Evolutionary conservation across 495 filamentous ascomycete species (phyloP).

Genomic region (Penicillium goetzii): DNA sequence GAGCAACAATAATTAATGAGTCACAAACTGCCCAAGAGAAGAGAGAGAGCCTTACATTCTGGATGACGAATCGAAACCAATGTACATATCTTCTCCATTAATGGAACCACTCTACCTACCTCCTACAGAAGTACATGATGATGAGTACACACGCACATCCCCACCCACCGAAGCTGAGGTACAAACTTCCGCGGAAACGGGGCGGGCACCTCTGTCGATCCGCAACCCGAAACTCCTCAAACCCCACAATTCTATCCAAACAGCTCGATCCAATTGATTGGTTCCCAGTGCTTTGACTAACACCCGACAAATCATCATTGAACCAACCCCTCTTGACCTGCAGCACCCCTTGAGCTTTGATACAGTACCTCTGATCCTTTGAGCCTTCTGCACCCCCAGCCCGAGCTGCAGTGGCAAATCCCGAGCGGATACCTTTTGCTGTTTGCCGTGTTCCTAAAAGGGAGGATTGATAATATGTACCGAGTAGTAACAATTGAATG

Average conservation of each 20-base stretch:
- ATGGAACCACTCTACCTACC: background rate
- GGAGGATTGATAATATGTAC: background rate
- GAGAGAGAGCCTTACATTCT: background rate
- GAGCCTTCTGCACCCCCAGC: background rate
- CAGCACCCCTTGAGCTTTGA: background rate
- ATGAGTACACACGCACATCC: too few relatives aligned
- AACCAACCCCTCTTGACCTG: background rate
- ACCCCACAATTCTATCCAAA: background rate
- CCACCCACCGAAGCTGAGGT: too few relatives aligned
- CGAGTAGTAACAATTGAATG: background rate
- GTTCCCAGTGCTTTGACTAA: background rate
- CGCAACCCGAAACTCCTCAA: background rate
- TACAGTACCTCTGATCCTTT: background rate
- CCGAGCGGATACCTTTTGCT: constrained; percentile 5
- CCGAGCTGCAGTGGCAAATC: background rate
- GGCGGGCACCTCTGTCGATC: background rate
- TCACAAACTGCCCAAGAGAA: background rate
- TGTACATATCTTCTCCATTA: too few relatives aligned
- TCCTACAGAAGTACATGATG: background rate
- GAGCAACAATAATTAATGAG: background rate
- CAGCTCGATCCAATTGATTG: constrained; percentile 1
- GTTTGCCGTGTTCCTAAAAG: background rate
- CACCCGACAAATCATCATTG: background rate
- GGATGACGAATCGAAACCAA: background rate
- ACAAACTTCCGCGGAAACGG: background rate